These are phyloP conservation scores for Eucommia ulmoides DNA, from an alignment of 257 asterid species.

Conservation along the genomic window DNA sequence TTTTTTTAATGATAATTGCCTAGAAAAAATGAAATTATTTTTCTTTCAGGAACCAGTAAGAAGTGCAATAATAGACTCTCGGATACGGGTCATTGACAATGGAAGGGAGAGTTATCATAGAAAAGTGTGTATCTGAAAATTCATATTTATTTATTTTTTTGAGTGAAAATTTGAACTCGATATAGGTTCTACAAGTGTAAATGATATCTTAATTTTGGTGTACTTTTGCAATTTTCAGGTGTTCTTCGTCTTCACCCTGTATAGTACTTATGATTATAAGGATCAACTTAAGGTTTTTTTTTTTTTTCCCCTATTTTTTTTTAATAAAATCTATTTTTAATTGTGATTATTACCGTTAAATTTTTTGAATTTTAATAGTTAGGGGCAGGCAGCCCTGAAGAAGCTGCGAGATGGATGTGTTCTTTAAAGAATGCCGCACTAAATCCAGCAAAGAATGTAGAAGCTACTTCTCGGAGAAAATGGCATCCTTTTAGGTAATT, in stretches of 20 bases:
- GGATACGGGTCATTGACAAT: slow-evolving; percentile 76
- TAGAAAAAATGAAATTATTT: slow-evolving; percentile 3
- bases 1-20: not conserved
- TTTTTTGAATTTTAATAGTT: slow-evolving; percentile 34
- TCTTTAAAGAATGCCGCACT: slow-evolving; percentile 54
- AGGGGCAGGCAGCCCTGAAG: slow-evolving; percentile 83
- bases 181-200: not conserved
- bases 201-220: not conserved
- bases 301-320: slow-evolving; percentile 1
- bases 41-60: slow-evolving; percentile 58
- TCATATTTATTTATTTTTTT: not conserved
- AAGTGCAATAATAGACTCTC: slow-evolving; percentile 84
- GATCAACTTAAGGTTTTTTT: slow-evolving; percentile 71
- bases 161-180: not conserved
- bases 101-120: slow-evolving; percentile 73
- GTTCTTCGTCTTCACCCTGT: slow-evolving; percentile 34
- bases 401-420: slow-evolving; percentile 65
- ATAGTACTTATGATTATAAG: slow-evolving; percentile 62
- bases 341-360: slow-evolving; percentile 2
- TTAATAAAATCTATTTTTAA: not conserved
- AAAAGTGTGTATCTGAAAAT: slow-evolving; percentile 31
- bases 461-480: slow-evolving; percentile 38
- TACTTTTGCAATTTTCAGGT: slow-evolving; percentile 24
- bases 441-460: slow-evolving; percentile 30
- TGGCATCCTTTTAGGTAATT: slow-evolving; percentile 76